These are phyloP conservation scores for Pythium insidiosum DNA, from an alignment of 352 stramenopile species.

Conservation along the genomic window DNA sequence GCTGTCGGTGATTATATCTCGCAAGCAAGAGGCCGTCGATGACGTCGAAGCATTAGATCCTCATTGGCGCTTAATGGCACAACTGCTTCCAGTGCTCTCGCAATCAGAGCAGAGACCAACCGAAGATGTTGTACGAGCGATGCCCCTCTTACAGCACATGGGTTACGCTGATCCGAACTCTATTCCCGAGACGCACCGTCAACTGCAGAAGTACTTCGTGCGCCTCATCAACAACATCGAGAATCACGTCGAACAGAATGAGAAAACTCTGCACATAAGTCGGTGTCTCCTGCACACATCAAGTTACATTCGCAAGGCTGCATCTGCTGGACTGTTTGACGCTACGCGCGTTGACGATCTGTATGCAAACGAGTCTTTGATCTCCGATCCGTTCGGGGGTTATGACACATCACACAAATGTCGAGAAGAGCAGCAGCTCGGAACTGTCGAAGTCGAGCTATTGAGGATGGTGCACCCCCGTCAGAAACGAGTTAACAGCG, in stretches of 20 bases:
- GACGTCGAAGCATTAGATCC: too few species aligned
- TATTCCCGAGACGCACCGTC: not conserved
- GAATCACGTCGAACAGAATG: too few species aligned
- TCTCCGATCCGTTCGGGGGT: not conserved
- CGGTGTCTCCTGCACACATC: not conserved
- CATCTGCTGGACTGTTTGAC: slow-evolving; percentile 4
- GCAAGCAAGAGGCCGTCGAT: too few species aligned
- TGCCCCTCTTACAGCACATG: not conserved
- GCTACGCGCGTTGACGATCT: not conserved
- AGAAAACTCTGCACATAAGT: too few species aligned
- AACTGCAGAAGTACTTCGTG: slow-evolving; percentile 1
- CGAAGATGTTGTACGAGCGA: too few species aligned
- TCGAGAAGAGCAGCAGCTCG: too few species aligned
- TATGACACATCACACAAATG: not conserved
- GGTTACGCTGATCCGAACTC: not conserved
- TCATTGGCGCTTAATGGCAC: too few species aligned
- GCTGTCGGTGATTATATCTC: too few species aligned
- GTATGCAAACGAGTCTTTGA: not conserved
- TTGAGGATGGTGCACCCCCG: not conserved
- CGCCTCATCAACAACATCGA: not conserved
- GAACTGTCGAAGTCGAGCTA: not conserved
- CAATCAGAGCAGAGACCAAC: too few species aligned
- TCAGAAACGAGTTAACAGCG: not conserved
- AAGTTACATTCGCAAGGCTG: slow-evolving; percentile 1
- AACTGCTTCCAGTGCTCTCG: too few species aligned